Base-by-base conservation (phyloP, 805 yeast species). In the Candida silvicultrix region DNA sequence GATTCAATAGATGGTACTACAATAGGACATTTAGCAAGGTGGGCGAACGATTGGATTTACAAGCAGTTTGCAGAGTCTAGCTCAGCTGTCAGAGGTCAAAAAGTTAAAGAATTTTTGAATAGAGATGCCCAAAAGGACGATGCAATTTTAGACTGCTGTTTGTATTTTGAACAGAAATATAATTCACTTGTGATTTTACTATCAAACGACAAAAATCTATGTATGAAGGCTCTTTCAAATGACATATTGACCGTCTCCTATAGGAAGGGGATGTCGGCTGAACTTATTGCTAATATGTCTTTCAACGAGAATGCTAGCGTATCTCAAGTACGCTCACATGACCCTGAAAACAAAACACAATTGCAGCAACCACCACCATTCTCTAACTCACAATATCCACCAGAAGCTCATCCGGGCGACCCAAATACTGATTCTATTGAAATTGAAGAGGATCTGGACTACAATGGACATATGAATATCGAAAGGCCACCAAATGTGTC, bases 191-290 rank as follows among this genome's bases (percentile, higher is more conserved):
- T 83, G 8, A 73, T 89, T 2, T 61, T 87, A 22, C 56, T 89
- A 48, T 83, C 96, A 0, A 86, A 90, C 59, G 97, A 90, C 61
- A 84, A 81, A 54, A 90, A 89, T 59, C 69, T 90, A 9, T 88
- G 97, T 61, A 62, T 78, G 50, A 85, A 85, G 61, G 95, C 96
- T 0, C 64, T 89, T 40, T 64, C 83, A 2, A 81, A 87, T 56
- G 81, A 71, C 2, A 59, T 85, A 0, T 63, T 80, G 39, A 88
- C 96, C 0, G 81, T 89, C 2, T 67, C 74, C 0, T 70, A 57
- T 48, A 59, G 71, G 20, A 60, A 62, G 41, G 70, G 65, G 0
- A 73, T 77, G 78, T 66, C 73, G 4, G 78, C 81, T 1, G 60
- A 62, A 23, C 44, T 67, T n/a, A 77, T 78, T 16, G 76, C 79